These are phyloP conservation scores for Phaeosphaeriaceae sp. DNA, from an alignment of 2,329 filamentous ascomycete species.

Conservation along the genomic window DNA sequence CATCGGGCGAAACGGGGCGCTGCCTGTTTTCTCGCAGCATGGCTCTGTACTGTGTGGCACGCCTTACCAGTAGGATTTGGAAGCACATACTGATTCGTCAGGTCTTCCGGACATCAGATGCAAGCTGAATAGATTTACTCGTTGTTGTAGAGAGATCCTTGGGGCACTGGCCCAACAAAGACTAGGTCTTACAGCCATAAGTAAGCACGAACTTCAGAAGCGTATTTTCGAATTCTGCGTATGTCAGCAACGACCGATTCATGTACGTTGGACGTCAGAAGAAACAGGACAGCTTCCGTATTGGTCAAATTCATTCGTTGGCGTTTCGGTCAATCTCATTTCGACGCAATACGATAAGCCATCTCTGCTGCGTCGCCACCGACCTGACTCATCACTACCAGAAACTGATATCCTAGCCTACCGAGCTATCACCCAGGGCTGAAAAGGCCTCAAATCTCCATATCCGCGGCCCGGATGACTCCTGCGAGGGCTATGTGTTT, in stretches of 20 bases:
- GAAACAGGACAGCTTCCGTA: background rate
- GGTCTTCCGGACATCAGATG: background rate
- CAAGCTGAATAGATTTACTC: background rate
- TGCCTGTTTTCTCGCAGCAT: background rate
- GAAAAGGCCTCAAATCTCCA: slow-evolving; percentile 49
- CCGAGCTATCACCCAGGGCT: too few relatives aligned
- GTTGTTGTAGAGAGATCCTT: background rate
- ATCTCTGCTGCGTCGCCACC: background rate
- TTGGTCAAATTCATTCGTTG: background rate
- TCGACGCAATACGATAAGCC: background rate
- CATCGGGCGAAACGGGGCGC: background rate
- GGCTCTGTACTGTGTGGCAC: background rate
- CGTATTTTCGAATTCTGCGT: background rate
- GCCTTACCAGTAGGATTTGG: background rate
- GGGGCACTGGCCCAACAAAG: background rate
- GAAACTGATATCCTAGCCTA: too few relatives aligned
- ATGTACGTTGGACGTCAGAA: background rate
- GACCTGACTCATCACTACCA: background rate
- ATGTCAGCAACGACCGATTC: background rate
- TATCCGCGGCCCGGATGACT: slow-evolving; percentile 57
- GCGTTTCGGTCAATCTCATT: background rate
- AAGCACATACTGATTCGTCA: background rate
- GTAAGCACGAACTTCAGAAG: background rate
- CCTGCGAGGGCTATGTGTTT: slow-evolving; percentile 60
- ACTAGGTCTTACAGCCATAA: background rate